Conservation (phyloP, 495 filamentous ascomycete species). For the Xylaria acuta region DNA sequence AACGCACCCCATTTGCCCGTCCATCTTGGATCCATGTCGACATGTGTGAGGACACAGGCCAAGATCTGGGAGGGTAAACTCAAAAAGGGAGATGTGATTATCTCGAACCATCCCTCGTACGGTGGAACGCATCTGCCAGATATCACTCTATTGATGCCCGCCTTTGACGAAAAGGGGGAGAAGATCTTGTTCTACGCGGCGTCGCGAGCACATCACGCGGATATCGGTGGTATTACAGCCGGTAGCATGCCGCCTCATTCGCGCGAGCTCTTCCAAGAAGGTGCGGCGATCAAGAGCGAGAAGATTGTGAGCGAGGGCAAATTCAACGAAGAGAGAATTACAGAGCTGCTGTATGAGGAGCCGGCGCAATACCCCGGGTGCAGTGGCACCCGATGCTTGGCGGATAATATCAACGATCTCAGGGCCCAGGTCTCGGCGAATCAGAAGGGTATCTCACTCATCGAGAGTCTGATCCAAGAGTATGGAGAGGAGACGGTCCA, state of each 20-base stretch:
- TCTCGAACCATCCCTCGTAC: constrained; percentile 94
- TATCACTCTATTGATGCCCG: constrained; percentile 93
- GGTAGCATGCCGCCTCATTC: constrained; percentile 98
- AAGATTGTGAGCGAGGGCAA: constrained; percentile 90
- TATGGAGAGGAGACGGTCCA: constrained; percentile 91
- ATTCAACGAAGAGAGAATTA: constrained; percentile 88
- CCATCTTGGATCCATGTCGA: constrained; percentile 91
- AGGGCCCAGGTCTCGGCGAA: constrained; percentile 97
- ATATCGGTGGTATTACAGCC: constrained; percentile 95
- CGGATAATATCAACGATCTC: constrained; percentile 94
- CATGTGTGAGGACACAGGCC: constrained; percentile 90
- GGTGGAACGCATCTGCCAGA: constrained; percentile 85
- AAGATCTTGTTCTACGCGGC: constrained; percentile 97
- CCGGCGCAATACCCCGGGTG: constrained; percentile 88
- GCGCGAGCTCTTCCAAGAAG: constrained; percentile 91
- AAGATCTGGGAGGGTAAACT: constrained; percentile 91
- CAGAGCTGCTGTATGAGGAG: constrained; percentile 80
- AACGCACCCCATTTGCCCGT: constrained; percentile 96
- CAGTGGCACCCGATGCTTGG: constrained; percentile 86
- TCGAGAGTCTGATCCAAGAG: constrained; percentile 81
- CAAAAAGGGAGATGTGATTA: constrained; percentile 89
- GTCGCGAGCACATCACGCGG: constrained; percentile 92
- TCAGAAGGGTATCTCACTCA: constrained; percentile 92
- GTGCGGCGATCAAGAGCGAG: constrained; percentile 90
- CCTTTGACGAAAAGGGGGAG: constrained; percentile 75